A percentile compares a stretch with the other conserved stretches of the same genome.
Evolutionary conservation across 805 yeast species (phyloP).

Genomic region (Metschnikowia cerradonensis): DNA sequence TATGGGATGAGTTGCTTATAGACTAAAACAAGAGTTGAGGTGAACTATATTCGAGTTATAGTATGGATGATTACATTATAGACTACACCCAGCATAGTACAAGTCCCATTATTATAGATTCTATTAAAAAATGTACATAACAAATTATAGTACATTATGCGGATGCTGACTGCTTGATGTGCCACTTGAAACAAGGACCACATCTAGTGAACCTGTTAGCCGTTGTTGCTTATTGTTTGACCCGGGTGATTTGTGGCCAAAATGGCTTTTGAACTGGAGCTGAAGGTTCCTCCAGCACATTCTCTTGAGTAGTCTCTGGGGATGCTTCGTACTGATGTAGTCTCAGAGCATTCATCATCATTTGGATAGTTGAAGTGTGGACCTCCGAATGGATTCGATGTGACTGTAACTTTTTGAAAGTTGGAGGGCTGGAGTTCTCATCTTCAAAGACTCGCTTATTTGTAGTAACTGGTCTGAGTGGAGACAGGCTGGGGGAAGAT

Average conservation of each 20-base stretch:
- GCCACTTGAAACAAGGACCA: not conserved
- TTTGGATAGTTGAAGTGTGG: constrained; percentile 26
- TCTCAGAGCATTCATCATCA: constrained; percentile 31
- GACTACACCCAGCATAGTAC: too few relatives aligned
- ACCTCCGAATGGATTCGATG: constrained; percentile 28
- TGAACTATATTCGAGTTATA: too few relatives aligned
- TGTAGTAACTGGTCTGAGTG: constrained; percentile 4
- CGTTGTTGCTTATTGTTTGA: not conserved
- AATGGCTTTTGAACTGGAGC: constrained; percentile 13
- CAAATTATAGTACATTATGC: too few relatives aligned
- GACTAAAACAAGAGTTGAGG: too few relatives aligned
- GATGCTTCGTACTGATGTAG: not conserved
- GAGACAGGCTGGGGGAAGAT: constrained; percentile 3
- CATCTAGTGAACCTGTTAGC: too few relatives aligned
- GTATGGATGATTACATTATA: too few relatives aligned
- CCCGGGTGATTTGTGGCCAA: constrained; percentile 13
- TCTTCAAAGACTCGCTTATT: constrained; percentile 16
- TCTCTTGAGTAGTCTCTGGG: not conserved
- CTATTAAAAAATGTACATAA: too few relatives aligned
- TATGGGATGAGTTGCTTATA: too few relatives aligned
- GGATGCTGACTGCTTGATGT: not conserved
- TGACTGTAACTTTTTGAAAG: constrained; percentile 22
- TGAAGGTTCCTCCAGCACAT: not conserved
- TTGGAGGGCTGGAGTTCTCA: not conserved
- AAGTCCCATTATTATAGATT: too few relatives aligned